Conservation (phyloP, 140 eudicot genomes). For the Artemisia princeps region DNA sequence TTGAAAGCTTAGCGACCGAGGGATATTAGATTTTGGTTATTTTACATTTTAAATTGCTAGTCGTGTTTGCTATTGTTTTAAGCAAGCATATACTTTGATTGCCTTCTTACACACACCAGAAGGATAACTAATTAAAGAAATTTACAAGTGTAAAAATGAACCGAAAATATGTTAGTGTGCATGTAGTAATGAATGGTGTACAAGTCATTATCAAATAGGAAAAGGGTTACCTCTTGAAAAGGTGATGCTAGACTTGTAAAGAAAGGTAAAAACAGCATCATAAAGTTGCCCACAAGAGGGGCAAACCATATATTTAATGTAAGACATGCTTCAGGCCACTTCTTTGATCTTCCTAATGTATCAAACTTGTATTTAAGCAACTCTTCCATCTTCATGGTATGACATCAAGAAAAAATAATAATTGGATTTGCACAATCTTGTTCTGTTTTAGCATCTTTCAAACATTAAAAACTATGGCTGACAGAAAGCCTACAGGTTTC, state of each 20-base stretch:
- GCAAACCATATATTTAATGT: slow-evolving; percentile 15
- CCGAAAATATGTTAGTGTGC: not conserved
- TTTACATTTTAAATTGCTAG: not conserved
- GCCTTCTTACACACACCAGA: not conserved
- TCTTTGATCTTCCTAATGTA: slow-evolving; percentile 31
- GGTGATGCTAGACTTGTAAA: slow-evolving; percentile 33
- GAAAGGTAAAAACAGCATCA: slow-evolving; percentile 30
- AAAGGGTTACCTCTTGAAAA: slow-evolving; percentile 18
- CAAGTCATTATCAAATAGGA: slow-evolving; percentile 12
- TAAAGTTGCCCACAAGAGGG: slow-evolving; percentile 29
- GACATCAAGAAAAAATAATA: slow-evolving; percentile 12
- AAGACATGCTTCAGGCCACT: slow-evolving; percentile 8
- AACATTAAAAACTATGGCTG: slow-evolving; percentile 41
- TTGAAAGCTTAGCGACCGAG: not conserved
- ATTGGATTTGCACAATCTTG: slow-evolving; percentile 4
- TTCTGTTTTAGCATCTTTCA: slow-evolving; percentile 3
- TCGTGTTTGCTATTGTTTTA: slow-evolving; percentile 1
- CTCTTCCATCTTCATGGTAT: not conserved
- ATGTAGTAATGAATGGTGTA: slow-evolving; percentile 4
- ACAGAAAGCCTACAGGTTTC: slow-evolving; percentile 42
- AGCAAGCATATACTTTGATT: slow-evolving; percentile 24
- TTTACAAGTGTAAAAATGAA: not conserved
- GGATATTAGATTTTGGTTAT: not conserved
- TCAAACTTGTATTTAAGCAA: slow-evolving; percentile 32
- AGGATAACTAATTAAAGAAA: not conserved